Conservation (phyloP, 441 rosid genomes). For the Eruca vesicaria region DNA sequence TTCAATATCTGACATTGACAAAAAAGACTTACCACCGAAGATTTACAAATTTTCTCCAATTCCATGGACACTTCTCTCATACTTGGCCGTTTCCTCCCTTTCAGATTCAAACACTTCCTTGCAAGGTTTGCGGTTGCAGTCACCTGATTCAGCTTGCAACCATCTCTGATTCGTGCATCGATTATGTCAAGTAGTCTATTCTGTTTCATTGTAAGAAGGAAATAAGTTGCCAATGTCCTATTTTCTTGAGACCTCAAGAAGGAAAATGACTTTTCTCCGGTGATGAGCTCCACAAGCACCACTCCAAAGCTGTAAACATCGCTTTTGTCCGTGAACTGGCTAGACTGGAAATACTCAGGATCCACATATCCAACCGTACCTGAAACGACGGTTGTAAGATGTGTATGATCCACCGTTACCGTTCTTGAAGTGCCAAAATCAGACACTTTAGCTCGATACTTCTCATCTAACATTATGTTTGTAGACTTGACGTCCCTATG, state of each 20-base stretch:
- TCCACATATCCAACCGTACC: background rate
- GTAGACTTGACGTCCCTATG: constrained; percentile 12
- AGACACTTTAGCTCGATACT: background rate
- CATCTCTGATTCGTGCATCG: constrained; percentile 6
- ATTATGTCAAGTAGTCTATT: background rate
- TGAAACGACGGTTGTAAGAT: background rate
- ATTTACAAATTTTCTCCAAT: constrained; percentile 6
- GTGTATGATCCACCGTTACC: background rate
- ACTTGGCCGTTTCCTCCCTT: constrained; percentile 17
- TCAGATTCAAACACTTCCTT: constrained; percentile 13
- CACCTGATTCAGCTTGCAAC: constrained; percentile 7
- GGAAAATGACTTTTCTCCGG: background rate
- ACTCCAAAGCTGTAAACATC: background rate
- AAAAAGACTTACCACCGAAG: background rate
- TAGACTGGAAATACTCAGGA: background rate
- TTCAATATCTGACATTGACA: constrained; percentile 6
- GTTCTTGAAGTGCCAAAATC: background rate
- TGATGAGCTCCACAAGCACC: background rate
- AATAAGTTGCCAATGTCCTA: constrained; percentile 4
- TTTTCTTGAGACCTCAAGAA: background rate
- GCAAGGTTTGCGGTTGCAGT: constrained; percentile 13
- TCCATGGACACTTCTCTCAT: constrained; percentile 28
- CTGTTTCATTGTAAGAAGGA: background rate
- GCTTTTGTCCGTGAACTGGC: background rate
- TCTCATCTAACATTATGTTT: constrained; percentile 13